Evolutionary conservation across 371 early-diverging fungal species (phyloP), one percentile per base, ranked within the genome.

Genomic region (Capillidium heterosporum): DNA sequence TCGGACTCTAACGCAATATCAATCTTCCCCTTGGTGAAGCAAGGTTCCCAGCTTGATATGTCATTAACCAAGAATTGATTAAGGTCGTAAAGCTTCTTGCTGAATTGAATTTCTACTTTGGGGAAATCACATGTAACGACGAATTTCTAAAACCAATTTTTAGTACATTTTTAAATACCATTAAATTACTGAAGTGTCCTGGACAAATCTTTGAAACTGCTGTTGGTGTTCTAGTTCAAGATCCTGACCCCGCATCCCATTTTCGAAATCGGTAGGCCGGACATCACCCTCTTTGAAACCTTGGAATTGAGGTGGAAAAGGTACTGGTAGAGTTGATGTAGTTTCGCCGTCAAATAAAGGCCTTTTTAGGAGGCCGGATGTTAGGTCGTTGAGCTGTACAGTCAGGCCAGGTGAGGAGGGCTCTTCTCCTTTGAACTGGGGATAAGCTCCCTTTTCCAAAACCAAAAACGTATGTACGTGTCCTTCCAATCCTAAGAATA

Each of bases 1-100:
- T 40, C 40, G n/a, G n/a, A n/a, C n/a, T n/a, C n/a, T n/a, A n/a
- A n/a, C n/a, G n/a, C n/a, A n/a, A n/a, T n/a, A n/a, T n/a, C n/a
- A n/a, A n/a, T n/a, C 4, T 24, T 40, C 8, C 7, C 41, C 19
- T 43, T 44, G 11, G 43, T 11, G 54, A 69, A 76, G 27, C 53
- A 61, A 13, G 73, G 78, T 49, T 74, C 73, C 84, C 85, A 87
- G 29, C 81, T 58, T 39, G 77, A 50, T 26, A 85, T 60, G 49
- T 84, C 84, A 58, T 84, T 86, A 46, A 81, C 67, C 24, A 86
- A 63, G 21, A 80, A 70, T 59, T 84, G 83, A 1, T 85, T 61
- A 4, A 59, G 73, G 61, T 87, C 84, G 68, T 79, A 81, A 0
- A 65, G 59, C 1, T 63, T 28, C 47, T 84, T 83, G 32, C 71